Evolutionary conservation across 257 asterid species (phyloP).

Genomic region (Echites panduratus): DNA sequence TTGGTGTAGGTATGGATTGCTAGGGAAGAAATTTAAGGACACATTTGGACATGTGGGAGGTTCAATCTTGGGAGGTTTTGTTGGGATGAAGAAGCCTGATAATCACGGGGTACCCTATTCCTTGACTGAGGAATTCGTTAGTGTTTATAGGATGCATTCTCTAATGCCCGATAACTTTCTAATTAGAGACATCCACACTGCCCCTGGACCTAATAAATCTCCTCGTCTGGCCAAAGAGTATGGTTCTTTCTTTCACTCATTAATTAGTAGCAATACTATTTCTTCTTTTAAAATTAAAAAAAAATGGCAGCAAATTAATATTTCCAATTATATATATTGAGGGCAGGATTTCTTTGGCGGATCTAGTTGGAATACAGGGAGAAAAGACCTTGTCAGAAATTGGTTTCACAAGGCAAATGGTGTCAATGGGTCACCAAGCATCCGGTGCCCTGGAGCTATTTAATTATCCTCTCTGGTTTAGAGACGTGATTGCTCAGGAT

Average conservation of each 20-base stretch:
- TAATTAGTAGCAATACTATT: no score
- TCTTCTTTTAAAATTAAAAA: no score
- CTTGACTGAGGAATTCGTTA: constrained; percentile 47
- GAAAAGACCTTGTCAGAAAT: constrained; percentile 28
- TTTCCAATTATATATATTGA: no score
- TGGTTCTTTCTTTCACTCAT: no score
- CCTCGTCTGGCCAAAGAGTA: constrained; percentile 40
- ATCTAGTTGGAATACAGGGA: constrained; percentile 43
- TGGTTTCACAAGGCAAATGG: constrained; percentile 52
- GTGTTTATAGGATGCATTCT: constrained; percentile 58
- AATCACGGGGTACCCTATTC: constrained; percentile 61
- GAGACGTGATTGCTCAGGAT: constrained; percentile 39
- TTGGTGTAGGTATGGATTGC: constrained; percentile 55
- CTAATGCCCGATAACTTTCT: constrained; percentile 43
- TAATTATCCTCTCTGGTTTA: constrained; percentile 58
- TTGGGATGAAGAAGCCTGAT: constrained; percentile 39
- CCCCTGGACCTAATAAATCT: constrained; percentile 52
- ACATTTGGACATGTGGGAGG: constrained; percentile 47
- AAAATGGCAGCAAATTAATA: no score
- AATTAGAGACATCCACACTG: constrained; percentile 34
- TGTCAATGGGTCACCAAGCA: constrained; percentile 73
- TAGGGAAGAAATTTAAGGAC: constrained; percentile 59
- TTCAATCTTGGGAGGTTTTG: constrained; percentile 39
- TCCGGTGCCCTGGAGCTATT: constrained; percentile 63
- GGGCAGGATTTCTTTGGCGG: constrained; percentile 34